These are phyloP conservation scores for Trametes cubensis DNA, from an alignment of 768 basidiomycete genomes.

Conservation along the genomic window DNA sequence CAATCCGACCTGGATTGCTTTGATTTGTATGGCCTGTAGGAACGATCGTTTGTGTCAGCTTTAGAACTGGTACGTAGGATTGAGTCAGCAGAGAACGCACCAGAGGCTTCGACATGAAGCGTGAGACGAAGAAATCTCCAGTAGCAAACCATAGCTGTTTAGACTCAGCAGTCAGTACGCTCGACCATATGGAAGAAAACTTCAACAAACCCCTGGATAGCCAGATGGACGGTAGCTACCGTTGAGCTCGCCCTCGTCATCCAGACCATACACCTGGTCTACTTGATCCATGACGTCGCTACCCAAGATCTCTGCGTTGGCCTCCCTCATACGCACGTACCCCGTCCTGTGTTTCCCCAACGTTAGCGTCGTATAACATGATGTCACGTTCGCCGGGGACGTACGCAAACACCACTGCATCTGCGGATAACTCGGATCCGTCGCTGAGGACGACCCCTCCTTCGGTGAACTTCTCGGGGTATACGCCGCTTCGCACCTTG, in stretches of 20 bases:
- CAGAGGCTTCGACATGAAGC: constrained; percentile 42
- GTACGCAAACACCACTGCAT: constrained; percentile 34
- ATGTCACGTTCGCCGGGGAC: background rate
- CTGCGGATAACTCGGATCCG: constrained; percentile 29
- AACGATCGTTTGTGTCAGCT: background rate
- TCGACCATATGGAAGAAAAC: background rate
- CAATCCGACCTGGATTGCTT: constrained; percentile 20
- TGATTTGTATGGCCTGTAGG: constrained; percentile 21
- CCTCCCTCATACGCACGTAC: constrained; percentile 38
- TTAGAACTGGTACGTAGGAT: no score
- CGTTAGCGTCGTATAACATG: no score
- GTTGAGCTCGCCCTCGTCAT: constrained; percentile 44
- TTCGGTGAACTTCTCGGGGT: constrained; percentile 34
- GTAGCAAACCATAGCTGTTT: constrained; percentile 45
- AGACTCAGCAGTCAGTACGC: background rate
- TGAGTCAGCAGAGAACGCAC: constrained; percentile 27
- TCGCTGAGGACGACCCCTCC: constrained; percentile 28
- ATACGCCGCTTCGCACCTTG: constrained; percentile 48
- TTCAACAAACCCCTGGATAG: constrained; percentile 42
- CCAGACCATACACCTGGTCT: constrained; percentile 41
- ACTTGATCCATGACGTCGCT: constrained; percentile 39
- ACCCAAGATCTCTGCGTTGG: constrained; percentile 39
- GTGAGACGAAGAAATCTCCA: constrained; percentile 40
- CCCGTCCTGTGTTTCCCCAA: constrained; percentile 35
- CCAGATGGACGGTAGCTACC: constrained; percentile 45